These are phyloP conservation scores for Symbiodinium natans DNA, from an alignment of 73 alveolate genomes.

Conservation along the genomic window DNA sequence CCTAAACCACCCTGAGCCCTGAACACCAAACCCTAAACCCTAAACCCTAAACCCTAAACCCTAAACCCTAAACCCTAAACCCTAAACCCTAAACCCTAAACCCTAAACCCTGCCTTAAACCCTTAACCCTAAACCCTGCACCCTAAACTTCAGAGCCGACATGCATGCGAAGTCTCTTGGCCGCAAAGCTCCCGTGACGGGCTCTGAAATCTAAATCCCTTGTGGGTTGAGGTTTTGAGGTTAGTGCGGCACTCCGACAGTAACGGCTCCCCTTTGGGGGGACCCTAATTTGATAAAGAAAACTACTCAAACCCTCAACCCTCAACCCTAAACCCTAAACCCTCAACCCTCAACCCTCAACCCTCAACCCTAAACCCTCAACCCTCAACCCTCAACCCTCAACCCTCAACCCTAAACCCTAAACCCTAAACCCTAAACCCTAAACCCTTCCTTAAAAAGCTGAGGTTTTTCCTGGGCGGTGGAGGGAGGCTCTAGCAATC, in stretches of 20 bases:
- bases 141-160: not conserved
- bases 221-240: too few species aligned
- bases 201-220: too few species aligned
- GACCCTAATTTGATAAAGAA: too few species aligned
- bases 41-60: not conserved
- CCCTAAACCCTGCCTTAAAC: not conserved
- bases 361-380: not conserved
- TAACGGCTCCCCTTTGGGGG: too few species aligned
- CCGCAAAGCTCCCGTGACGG: too few species aligned
- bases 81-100: not conserved
- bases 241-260: too few species aligned
- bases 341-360: not conserved
- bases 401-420: not conserved
- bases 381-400: not conserved
- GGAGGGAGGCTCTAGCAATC: not conserved
- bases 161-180: too few species aligned
- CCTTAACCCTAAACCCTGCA: not conserved
- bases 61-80: not conserved
- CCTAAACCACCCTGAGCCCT: too few species aligned
- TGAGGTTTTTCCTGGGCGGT: not conserved
- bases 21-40: too few species aligned
- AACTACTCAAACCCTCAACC: not conserved
- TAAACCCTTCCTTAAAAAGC: not conserved
- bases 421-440: not conserved
- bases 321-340: not conserved